These are phyloP conservation scores for Diaporthe nobilis DNA, from an alignment of 2,329 filamentous ascomycete genomes.

Conservation along the genomic window DNA sequence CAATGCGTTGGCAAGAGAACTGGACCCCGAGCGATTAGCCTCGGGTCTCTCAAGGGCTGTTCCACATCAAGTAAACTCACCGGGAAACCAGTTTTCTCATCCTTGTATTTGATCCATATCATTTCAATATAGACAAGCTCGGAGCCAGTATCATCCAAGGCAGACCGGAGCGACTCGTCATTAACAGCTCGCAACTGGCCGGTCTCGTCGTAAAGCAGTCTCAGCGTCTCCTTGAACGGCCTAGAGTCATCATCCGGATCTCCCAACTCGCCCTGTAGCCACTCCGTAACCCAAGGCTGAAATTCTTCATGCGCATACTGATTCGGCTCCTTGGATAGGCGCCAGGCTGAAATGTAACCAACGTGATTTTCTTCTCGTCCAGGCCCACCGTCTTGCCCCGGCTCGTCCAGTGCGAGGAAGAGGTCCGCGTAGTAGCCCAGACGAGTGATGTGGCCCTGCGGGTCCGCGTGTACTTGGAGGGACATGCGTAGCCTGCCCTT, in stretches of 20 bases:
- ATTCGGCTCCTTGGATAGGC: not conserved
- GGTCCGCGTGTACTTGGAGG: conserved; percentile 13
- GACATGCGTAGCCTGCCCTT: not conserved
- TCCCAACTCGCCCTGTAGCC: not conserved
- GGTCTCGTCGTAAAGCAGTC: not conserved
- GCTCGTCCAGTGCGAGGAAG: not conserved
- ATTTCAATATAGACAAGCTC: conserved; percentile 18
- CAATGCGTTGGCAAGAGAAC: conserved; percentile 11
- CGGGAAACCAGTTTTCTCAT: not conserved
- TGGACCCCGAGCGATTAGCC: not conserved
- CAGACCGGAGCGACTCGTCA: not conserved
- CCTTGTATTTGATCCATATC: conserved; percentile 13
- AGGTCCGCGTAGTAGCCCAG: conserved; percentile 28
- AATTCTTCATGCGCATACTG: not conserved
- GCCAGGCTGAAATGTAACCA: conserved; percentile 25
- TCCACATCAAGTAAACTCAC: not conserved
- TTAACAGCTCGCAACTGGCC: not conserved
- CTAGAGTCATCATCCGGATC: not conserved
- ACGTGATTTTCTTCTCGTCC: not conserved
- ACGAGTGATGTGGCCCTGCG: conserved; percentile 9
- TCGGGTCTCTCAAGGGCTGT: too few species aligned
- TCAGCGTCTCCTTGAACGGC: conserved; percentile 24
- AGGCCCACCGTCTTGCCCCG: too few species aligned
- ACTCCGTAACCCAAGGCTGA: conserved; percentile 22
- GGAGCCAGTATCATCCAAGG: not conserved